Base-by-base conservation (phyloP, 345 rosid genomes). In the Eucalyptus dawsonii region DNA sequence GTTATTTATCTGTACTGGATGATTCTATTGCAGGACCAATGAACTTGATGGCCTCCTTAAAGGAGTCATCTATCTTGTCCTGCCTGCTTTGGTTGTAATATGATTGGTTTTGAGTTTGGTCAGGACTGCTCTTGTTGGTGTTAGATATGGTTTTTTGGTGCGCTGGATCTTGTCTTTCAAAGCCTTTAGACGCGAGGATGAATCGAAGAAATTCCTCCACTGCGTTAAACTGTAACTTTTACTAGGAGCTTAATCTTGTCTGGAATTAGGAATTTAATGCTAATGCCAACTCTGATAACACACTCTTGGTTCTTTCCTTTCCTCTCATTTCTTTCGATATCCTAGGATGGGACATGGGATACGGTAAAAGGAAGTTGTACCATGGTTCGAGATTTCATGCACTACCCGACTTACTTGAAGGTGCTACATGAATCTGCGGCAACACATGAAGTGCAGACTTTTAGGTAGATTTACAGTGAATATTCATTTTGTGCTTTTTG, bases 311-410 rank as follows among this genome's bases (percentile, higher is more conserved):
- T 45, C 44, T 21, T 27, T 49, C 86, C 42, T 88, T 50, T 11
- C 17, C 45, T 17, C 19, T 12, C 15, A 17, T 88, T 9, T n/a
- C 86, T 42, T 86, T 8, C 88, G 49, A 88, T 89, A 76, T 86
- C 86, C 54, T 90, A 96, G 98, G 99, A 97, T 93, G 99, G 98
- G 90, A 96, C 97, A 87, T 94, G 96, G 98, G 97, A 93, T 90
- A 95, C 98, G 10, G 86, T 96, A 50, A 91, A 91, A 92, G 97
- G 97, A 91, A 96, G 99, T 90, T 95, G 97, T 87, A 95, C 93
- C 5, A 93, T 93, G 53, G 99, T 96, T 49, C 93, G 91, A 53
- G 99, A 97, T 94, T 97, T 96, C 85, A 94, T 94, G 11, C 95
- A 96, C 56, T 96, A 92, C 89, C 94, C 95, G 0, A 89, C 93